Base-by-base conservation (phyloP, 2,329 filamentous ascomycete species). In the Ophiocordyceps camponoti-leonardi region DNA sequence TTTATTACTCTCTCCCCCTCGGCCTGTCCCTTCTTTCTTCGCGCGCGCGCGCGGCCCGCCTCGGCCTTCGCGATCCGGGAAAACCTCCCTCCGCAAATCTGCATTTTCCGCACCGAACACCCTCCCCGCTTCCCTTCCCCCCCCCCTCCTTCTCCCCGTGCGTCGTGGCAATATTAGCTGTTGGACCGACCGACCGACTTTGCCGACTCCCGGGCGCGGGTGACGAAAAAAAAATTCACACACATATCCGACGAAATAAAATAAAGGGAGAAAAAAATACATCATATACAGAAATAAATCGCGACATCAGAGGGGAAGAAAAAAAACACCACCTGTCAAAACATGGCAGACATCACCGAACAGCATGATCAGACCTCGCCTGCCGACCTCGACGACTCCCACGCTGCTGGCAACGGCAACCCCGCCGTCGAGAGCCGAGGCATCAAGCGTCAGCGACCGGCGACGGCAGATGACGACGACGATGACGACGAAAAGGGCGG, bases 401-500 rank as follows among this genome's bases (percentile, higher is more conserved):
- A 85, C 59, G 68, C 75, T 54, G 72, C 77, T 56, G 83, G 82
- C 66, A 87, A 88, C 69, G 83, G 83, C 64, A 81, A 74, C 58
- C 65, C 69, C 56, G 71, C 69, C 55, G 71, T 72, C 58, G 83
- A 88, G 60, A 76, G 69, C 65, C 86, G 88, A 62, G 87, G 86
- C 63, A 77, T 87, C 67, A 96, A 96, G 76, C 87, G 90, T 57
- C 77, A 76, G 65, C 86, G 92, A 61, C 79, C 84, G 51, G 81
- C 83, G 56, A 76, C 80, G 45, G 80, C 81, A 58, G 90, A 96
- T 62, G 92, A 96, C 61, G 92, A 96, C 54, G 90, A 96, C 53
- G 92, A 96, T 53, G 88, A 96, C 56, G 88, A 94, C 56, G 90
- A 95, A 66, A 96, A 96, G 79, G 86, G 86, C 51, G 87, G 87